Base-by-base conservation (phyloP, 306 rosid species). In the Trifolium fragiferum region DNA sequence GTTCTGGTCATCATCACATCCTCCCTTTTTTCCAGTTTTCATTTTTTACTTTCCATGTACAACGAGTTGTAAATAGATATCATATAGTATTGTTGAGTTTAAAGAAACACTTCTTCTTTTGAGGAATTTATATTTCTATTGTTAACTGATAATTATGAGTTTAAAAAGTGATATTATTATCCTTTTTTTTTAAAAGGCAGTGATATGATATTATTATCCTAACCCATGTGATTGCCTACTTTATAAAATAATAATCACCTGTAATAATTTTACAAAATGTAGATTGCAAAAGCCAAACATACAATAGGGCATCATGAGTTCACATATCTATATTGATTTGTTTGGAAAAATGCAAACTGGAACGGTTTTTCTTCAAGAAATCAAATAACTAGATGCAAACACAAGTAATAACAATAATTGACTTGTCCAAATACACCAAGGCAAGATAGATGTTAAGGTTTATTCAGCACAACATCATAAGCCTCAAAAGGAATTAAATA, bases 21-120 rank as follows among this genome's bases (percentile, higher is more conserved):
- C 20, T 19, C 8, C 10, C 10, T 37, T 37, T 27, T 73, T 61
- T 32, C 1, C 5, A 1, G 27, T 23, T 51, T 49, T 70, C 1
- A 7, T 37, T 49, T 47, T n/a, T 30, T 32, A 10, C 15, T 58
- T 15, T 20, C 41, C 63, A 37, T 78, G 81, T 69, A 77, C 5
- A 59, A 18, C 5, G 19, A 50, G 6, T 21, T 64, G 5, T 32
- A 8, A 49, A 10, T 61, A 44, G 25, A 63, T 18, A 2, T 18
- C 0, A 0, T 3, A 33, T 33, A 27, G 32, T 27, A 7, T 32
- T 33, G n/a, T 32, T 21, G 23, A 21, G 23, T 21, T 21, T 72
- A 23, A 40, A 23, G 33, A n/a, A 40, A 8, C 59, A 51, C 3
- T 8, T 19, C 12, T 51, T 6, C 2, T 2, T 16, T 51, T 51